phyloP scores from a whole-genome alignment of 441 rosid species.

The Eruca vesicaria region DNA sequence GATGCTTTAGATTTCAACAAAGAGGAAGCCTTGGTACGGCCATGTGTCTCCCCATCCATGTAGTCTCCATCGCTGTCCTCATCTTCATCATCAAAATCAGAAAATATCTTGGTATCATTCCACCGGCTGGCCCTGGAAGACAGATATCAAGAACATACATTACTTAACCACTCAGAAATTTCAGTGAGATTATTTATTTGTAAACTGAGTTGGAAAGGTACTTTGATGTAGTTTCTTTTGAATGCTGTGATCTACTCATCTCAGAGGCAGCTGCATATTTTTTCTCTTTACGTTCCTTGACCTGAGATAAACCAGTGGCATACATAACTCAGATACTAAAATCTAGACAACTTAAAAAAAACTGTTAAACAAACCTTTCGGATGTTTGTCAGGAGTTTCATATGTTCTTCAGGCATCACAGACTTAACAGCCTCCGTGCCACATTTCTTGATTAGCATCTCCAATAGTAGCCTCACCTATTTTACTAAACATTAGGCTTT shows the following conservation, averaged over 20 bases:
- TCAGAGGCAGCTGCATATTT: slow-evolving; percentile 56
- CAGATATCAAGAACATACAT: slow-evolving; percentile 4
- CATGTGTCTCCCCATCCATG: slow-evolving; percentile 49
- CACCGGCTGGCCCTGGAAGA: slow-evolving; percentile 77
- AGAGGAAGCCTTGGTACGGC: slow-evolving; percentile 47
- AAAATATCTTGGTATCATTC: slow-evolving; percentile 93
- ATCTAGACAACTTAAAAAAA: neutral
- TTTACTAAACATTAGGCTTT: slow-evolving; percentile 9
- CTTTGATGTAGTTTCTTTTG: slow-evolving; percentile 87
- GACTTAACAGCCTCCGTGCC: slow-evolving; percentile 93
- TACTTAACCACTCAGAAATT: slow-evolving; percentile 5
- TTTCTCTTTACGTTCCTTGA: slow-evolving; percentile 79
- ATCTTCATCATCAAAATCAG: slow-evolving; percentile 70
- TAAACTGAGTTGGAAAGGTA: slow-evolving; percentile 29
- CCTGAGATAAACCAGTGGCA: slow-evolving; percentile 44
- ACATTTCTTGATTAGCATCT: slow-evolving; percentile 95
- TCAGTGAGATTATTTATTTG: slow-evolving; percentile 14
- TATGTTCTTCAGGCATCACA: slow-evolving; percentile 96
- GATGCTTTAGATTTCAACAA: slow-evolving; percentile 52
- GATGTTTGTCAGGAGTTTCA: slow-evolving; percentile 89
- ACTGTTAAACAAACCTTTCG: slow-evolving; percentile 63
- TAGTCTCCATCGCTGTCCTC: slow-evolving; percentile 55
- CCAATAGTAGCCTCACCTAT: slow-evolving; percentile 89
- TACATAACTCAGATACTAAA: slow-evolving; percentile 12
- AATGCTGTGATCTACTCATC: slow-evolving; percentile 65